These are phyloP conservation scores for Penicillium paradoxum DNA, from an alignment of 495 filamentous ascomycete genomes.

Conservation along the genomic window DNA sequence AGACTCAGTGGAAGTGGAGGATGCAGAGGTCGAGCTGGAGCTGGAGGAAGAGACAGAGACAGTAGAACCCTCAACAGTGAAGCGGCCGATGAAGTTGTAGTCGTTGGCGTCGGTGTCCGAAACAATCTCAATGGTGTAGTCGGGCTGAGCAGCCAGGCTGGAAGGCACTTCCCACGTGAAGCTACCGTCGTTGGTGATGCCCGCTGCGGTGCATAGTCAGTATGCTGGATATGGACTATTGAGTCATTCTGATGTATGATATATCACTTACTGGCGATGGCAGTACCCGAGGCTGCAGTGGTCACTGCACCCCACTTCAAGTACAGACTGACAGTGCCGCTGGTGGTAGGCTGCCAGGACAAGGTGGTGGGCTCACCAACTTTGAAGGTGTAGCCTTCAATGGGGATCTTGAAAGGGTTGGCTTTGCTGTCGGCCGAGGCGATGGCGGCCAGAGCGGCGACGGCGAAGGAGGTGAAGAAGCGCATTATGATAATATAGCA, in stretches of 20 bases:
- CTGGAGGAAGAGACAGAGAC: constrained; percentile 28
- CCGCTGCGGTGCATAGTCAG: constrained; percentile 32
- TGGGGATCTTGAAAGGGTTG: constrained; percentile 54
- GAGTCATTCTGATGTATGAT: background rate
- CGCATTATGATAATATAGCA: constrained; percentile 39
- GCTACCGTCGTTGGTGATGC: constrained; percentile 52
- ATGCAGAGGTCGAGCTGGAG: constrained; percentile 26
- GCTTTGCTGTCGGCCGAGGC: constrained; percentile 27
- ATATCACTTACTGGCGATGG: constrained; percentile 49
- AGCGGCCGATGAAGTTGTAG: constrained; percentile 57
- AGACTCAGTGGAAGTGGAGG: constrained; percentile 8
- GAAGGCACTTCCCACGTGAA: constrained; percentile 52
- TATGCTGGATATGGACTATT: background rate
- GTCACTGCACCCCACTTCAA: constrained; percentile 48
- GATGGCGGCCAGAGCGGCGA: constrained; percentile 38
- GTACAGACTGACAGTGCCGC: constrained; percentile 49
- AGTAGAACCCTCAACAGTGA: constrained; percentile 49
- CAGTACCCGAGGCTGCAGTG: constrained; percentile 39
- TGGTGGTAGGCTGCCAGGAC: constrained; percentile 51
- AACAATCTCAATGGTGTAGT: constrained; percentile 59
- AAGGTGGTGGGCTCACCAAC: constrained; percentile 49
- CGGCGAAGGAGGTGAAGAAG: constrained; percentile 32
- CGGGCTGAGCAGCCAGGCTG: constrained; percentile 36
- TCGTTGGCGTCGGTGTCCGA: constrained; percentile 37
- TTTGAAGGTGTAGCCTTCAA: constrained; percentile 39